A percentile compares a stretch with the other conserved stretches of the same genome.
These are phyloP conservation scores for Emericellopsis terricola DNA, from an alignment of 495 filamentous ascomycete genomes.

Conservation along the genomic window DNA sequence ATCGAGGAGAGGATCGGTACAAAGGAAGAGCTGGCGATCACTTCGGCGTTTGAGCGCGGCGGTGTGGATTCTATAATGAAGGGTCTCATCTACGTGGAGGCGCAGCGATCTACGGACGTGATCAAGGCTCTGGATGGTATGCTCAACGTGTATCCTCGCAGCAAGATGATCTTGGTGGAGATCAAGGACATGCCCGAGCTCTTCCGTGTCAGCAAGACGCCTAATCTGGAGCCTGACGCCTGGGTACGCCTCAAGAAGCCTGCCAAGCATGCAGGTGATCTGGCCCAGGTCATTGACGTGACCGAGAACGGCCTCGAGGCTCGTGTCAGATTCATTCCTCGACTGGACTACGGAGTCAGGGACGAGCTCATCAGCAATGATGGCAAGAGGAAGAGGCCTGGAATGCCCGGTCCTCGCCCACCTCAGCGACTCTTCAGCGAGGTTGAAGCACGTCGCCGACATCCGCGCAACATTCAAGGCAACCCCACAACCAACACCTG, in stretches of 20 bases:
- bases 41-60: constrained; percentile 77
- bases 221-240: constrained; percentile 67
- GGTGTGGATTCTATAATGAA: constrained; percentile 54
- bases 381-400: constrained; percentile 63
- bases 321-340: constrained; percentile 68
- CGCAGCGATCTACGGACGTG: constrained; percentile 70
- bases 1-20: constrained; percentile 59
- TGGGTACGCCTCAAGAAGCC: constrained; percentile 79
- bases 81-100: constrained; percentile 91
- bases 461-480: constrained; percentile 52
- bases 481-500: constrained; percentile 49
- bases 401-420: constrained; percentile 42
- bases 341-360: constrained; percentile 78
- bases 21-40: constrained; percentile 60
- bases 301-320: constrained; percentile 84
- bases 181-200: constrained; percentile 97
- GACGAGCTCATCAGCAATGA: constrained; percentile 39
- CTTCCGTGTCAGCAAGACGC: constrained; percentile 69
- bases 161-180: constrained; percentile 71
- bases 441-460: constrained; percentile 75
- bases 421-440: constrained; percentile 90
- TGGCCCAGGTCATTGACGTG: constrained; percentile 87
- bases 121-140: constrained; percentile 63
- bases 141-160: constrained; percentile 66
- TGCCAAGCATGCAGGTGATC: constrained; percentile 70